A percentile compares a stretch with the other conserved stretches of the same genome.
phyloP scores from a whole-genome alignment of 805 yeast genomes.

The Candida orba region DNA sequence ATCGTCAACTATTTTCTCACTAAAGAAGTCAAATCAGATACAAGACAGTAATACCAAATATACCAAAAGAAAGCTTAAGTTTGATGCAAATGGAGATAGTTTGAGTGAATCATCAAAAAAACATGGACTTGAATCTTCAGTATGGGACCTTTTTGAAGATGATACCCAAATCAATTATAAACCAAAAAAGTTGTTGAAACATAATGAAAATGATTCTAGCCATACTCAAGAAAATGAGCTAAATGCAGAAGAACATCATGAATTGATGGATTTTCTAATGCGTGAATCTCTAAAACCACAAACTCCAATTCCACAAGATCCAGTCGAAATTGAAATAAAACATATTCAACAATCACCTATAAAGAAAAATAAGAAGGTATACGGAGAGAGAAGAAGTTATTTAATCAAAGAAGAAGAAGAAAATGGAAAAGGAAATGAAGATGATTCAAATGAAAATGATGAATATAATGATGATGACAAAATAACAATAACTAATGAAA shows the following conservation, averaged over 20 bases:
- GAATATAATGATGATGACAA: constrained; percentile 8
- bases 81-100: background rate
- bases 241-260: background rate
- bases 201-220: background rate
- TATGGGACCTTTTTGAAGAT: constrained; percentile 5
- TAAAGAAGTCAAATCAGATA: background rate
- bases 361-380: constrained; percentile 16
- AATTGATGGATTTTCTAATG: constrained; percentile 10
- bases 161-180: background rate
- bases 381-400: constrained; percentile 26
- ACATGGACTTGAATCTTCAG: background rate
- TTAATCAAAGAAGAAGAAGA: constrained; percentile 14
- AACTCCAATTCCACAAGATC: background rate
- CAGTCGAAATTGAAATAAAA: no score
- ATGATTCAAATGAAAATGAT: constrained; percentile 9
- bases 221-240: background rate
- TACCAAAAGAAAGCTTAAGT: constrained; percentile 1
- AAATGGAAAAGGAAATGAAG: constrained; percentile 9
- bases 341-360: constrained; percentile 4
- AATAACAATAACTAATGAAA: background rate
- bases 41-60: background rate
- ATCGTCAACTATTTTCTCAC: constrained; percentile 16
- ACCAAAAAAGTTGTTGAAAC: constrained; percentile 2
- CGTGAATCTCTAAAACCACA: constrained; percentile 6
- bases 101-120: background rate